Evolutionary conservation across 805 yeast genomes (phyloP), one percentile per base, ranked within the genome.

Genomic region (Spathaspora girioi): DNA sequence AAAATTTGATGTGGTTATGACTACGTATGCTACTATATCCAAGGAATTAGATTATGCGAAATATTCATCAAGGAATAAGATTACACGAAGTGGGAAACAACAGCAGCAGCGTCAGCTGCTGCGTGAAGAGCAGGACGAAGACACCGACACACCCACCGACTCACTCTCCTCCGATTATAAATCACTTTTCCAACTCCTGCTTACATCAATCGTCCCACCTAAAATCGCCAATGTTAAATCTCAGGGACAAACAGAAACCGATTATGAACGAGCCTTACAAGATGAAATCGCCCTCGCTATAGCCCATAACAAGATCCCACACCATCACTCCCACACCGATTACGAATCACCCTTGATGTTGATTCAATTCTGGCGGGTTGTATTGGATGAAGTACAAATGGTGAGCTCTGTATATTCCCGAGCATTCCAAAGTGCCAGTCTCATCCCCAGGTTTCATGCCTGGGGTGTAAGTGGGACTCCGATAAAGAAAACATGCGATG

Each of bases 391-490:
- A 65, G 98, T 89, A 1, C 99, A 94, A 68, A 88, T 92, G 92
- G 87, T 94, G 3, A 83, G 89, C 7, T 78, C 80, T 2, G 85
- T 85, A 19, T 76, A 82, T 2, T 81, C 93, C 0, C 81, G 87
- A 48, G 89, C 94, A 1, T 90, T 96, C 18, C 83, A 80, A 51
- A 88, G 91, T 51, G 90, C 97, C 0, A 75, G 87, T 2, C 70
- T 88, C 38, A 80, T 94, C 23, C 93, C 97, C 4, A 75, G 97
- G 48, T 80, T 82, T 45, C 97, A 94, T 68, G 83, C 97, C 0
- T 94, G 98, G 98, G 97, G 96, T 14, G 97, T 92, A 0, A 89
- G 97, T 0, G 99, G 99, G 6, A 94, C 99, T 0, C 96, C 97
- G 0, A 86, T 91, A 14, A 83, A 84, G 56, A 80, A 79, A 54